A percentile compares a stretch with the other conserved stretches of the same genome.
Conservation (phyloP, 257 asterid genomes). For the Solanum peruvianum region DNA sequence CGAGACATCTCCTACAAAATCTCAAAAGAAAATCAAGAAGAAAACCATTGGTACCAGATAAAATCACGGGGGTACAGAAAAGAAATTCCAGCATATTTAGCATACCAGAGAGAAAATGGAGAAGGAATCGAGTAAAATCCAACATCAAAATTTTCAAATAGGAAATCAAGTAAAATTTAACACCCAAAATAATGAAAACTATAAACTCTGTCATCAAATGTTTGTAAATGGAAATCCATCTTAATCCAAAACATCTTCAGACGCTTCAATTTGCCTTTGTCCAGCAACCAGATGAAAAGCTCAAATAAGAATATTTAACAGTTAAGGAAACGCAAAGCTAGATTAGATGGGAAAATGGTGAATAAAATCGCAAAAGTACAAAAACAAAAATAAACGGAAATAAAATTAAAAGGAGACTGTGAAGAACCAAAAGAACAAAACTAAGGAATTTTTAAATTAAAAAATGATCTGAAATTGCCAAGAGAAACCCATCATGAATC, state of each 20-base stretch:
- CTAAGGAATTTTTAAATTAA: background rate
- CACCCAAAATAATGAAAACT: background rate
- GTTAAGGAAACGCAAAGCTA: background rate
- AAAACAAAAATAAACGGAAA: background rate
- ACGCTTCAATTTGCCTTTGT: background rate
- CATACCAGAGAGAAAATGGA: background rate
- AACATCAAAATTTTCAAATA: background rate
- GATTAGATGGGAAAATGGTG: background rate
- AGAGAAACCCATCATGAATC: background rate
- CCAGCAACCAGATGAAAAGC: background rate
- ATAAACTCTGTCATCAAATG: background rate
- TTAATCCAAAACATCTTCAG: background rate
- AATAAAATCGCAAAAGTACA: background rate
- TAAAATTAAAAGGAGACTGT: background rate
- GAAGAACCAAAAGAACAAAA: background rate
- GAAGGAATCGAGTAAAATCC: background rate
- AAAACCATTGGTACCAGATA: background rate
- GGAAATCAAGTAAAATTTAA: background rate
- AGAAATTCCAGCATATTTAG: background rate
- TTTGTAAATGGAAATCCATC: background rate
- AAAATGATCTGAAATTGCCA: background rate
- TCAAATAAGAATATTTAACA: background rate
- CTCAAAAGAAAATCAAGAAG: background rate
- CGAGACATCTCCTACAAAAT: slow-evolving; percentile 66
- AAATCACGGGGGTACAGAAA: background rate